A percentile compares a stretch with the other conserved stretches of the same genome.
Conservation (phyloP, 805 yeast species). For the Myxozyma nipponensis region DNA sequence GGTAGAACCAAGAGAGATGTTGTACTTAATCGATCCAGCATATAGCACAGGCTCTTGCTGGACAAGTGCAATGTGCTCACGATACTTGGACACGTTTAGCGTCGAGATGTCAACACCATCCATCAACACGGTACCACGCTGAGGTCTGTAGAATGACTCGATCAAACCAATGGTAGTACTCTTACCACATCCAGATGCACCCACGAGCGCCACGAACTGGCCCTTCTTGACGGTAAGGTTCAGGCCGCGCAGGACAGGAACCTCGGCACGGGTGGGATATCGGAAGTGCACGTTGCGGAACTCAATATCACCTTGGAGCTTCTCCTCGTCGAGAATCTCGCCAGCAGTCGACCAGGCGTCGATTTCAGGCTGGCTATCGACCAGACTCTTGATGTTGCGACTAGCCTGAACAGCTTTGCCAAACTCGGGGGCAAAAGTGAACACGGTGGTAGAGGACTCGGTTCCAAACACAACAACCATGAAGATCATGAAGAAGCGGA, state of each 20-base stretch:
- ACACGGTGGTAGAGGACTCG: slow-evolving; percentile 41
- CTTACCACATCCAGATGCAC: slow-evolving; percentile 64
- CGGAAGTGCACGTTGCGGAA: slow-evolving; percentile 41
- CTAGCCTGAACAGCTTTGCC: slow-evolving; percentile 43
- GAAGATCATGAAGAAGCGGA: slow-evolving; percentile 41
- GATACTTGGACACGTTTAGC: slow-evolving; percentile 48
- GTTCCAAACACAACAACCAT: slow-evolving; percentile 42
- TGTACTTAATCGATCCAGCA: slow-evolving; percentile 76
- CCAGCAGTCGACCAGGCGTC: slow-evolving; percentile 38
- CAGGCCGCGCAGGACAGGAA: slow-evolving; percentile 32
- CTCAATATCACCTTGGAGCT: slow-evolving; percentile 48
- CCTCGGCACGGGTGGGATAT: slow-evolving; percentile 35
- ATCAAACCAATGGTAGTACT: slow-evolving; percentile 49
- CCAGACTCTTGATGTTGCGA: slow-evolving; percentile 35
- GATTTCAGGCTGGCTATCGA: slow-evolving; percentile 37
- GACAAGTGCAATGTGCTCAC: slow-evolving; percentile 55
- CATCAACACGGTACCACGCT: slow-evolving; percentile 47
- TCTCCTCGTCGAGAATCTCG: slow-evolving; percentile 24
- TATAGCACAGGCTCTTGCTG: slow-evolving; percentile 60
- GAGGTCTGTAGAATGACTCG: slow-evolving; percentile 49
- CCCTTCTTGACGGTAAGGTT: slow-evolving; percentile 58
- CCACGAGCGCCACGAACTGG: slow-evolving; percentile 81
- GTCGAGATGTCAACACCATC: slow-evolving; percentile 51
- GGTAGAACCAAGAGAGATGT: slow-evolving; percentile 47
- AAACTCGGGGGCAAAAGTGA: slow-evolving; percentile 45